Conservation (phyloP, 176 grass and related monocot species). For the Bothriochloa decipiens region DNA sequence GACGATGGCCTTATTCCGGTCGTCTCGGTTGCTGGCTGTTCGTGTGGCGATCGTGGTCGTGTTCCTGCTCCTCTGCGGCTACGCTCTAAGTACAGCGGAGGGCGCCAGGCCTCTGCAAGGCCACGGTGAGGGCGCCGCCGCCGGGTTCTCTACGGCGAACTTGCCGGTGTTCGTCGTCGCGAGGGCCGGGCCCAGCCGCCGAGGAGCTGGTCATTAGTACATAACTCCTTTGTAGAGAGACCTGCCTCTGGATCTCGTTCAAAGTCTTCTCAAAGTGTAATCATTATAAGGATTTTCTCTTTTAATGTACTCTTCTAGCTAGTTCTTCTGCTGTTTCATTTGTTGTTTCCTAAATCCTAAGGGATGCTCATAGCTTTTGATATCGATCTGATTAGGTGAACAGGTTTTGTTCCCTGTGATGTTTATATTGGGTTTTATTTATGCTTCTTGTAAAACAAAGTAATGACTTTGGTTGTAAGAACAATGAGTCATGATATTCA, state of each 20-base stretch:
- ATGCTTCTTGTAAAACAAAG: neutral
- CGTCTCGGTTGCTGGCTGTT: neutral
- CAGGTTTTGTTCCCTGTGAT: neutral
- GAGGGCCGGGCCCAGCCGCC: conserved; percentile 57
- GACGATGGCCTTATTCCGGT: conserved; percentile 16
- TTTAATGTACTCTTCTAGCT: neutral
- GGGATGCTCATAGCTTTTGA: neutral
- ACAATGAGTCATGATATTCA: neutral
- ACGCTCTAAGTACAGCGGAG: conserved; percentile 39
- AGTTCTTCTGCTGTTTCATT: conserved; percentile 22
- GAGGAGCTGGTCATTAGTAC: conserved; percentile 65
- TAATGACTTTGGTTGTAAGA: neutral
- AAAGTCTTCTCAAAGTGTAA: neutral
- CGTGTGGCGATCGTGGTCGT: neutral
- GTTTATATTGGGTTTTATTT: neutral
- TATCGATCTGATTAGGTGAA: neutral
- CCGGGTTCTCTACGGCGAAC: conserved; percentile 30
- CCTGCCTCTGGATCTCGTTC: neutral
- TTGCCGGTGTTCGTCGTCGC: conserved; percentile 47
- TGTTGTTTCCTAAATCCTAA: conserved; percentile 38
- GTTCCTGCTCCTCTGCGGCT: conserved; percentile 56
- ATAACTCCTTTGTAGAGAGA: too few species aligned
- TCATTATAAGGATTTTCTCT: conserved; percentile 8
- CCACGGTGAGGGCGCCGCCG: too few species aligned
- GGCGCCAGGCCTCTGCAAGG: conserved; percentile 61